Evolutionary conservation across 345 rosid genomes (phyloP), one percentile per base, ranked within the genome.

Genomic region (Eucalyptus shirleyi): DNA sequence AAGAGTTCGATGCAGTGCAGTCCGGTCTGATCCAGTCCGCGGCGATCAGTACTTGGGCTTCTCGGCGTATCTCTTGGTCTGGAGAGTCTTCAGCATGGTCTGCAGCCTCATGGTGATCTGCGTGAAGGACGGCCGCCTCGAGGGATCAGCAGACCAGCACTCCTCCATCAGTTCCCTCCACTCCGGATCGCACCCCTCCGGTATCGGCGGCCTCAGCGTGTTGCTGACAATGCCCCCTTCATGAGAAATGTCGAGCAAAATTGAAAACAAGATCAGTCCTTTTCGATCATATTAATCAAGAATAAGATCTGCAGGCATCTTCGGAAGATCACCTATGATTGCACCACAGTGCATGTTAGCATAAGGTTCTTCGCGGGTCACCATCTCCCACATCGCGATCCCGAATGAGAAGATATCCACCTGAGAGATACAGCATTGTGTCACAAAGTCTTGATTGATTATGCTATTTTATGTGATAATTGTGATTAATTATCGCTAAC

Each of bases 371-470:
- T 96, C 97, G 7, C 98, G 95, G 1, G 97, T 97, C 86, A 94
- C 60, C 88, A 97, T 93, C 94, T 97, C 99, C 99, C 99, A 97
- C 95, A 96, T 91, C 17, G 92, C 94, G 24, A 97, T 93, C 62
- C 99, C 99, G 92, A 96, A 96, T 45, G 99, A 97, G 93, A 93
- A 97, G 60, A 97, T 95, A 93, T 97, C 99, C n/a, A 97, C 99
- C 99, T 97, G 91, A 37, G 47, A 77, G 28, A 12, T 44, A 6
- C 85, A 6, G 47, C 30, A 40, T 40, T 6, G 16, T 6, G 85
- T 77, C 85, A 40, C 85, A 12, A 12, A 21, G 47, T 21, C 47
- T 23, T 40, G 47, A 77, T 77, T 1, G 8, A 77, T 40, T 6
- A 21, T 21, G 85, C 44, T 40, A 23, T 40, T 12, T 21, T 77